Evolutionary conservation across 768 basidiomycete genomes (phyloP), one percentile per base, ranked within the genome.

Genomic region (Lentinula aciculospora): DNA sequence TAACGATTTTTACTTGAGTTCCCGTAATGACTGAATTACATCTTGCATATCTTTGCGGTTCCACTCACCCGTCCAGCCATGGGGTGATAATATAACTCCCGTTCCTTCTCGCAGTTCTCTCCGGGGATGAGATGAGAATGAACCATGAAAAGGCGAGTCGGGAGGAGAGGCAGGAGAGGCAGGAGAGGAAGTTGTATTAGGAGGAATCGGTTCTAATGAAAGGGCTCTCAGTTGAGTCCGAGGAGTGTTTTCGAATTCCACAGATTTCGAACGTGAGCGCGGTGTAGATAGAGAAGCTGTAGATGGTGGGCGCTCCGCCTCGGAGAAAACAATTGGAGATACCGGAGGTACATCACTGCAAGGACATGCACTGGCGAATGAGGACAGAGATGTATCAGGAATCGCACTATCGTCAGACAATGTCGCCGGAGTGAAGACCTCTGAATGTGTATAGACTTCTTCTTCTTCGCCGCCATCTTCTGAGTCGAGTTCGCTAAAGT

Each of bases 21-120:
- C 54, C 10, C 54, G 54, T 42, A 56, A 32, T 31, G 36, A 29
- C 21, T 21, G 27, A 19, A 56, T 56, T 27, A 56, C 54, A 7
- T 56, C 54, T n/a, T 34, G 54, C 29, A 56, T 31, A 31, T 56
- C 42, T 10, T 19, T 42, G 6, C 54, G 25, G 32, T 56, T 56
- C 54, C 54, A 56, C 19, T 42, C 40, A 15, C 54, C 54, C 12
- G 37, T 40, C 53, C 54, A 44, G 10, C 36, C 40, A 15, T 45
- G 21, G 15, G 27, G 21, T 25, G 4, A 4, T 3, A 23, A 9
- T 44, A 21, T 21, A 17, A 3, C n/a, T 21, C 6, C 42, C 19
- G 17, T 27, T 49, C 47, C 29, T 19, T 13, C 46, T 27, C n/a
- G n/a, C n/a, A n/a, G n/a, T n/a, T 54, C 53, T 40, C 39, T 54